phyloP scores from a whole-genome alignment of 805 yeast species.

The Candida easanensis region DNA sequence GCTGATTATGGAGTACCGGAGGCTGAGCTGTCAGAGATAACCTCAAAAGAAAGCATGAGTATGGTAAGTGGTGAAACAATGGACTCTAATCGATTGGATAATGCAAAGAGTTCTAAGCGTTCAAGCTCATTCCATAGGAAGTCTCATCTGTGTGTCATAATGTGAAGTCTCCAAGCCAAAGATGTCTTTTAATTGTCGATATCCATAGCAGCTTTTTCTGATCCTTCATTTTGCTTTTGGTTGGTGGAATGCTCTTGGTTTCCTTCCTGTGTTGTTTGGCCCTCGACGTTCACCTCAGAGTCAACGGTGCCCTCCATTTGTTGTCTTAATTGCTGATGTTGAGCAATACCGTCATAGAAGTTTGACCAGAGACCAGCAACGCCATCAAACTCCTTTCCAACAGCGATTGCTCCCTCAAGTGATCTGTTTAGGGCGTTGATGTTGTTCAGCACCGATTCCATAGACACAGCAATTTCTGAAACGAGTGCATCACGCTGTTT shows the following conservation, averaged over 20 bases:
- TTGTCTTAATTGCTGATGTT: conserved; percentile 25
- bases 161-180: background rate
- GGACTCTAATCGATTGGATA: too few species aligned
- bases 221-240: background rate
- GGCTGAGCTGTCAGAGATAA: too few species aligned
- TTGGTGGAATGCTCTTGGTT: background rate
- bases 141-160: conserved; percentile 1
- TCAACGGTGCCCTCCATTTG: background rate
- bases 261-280: background rate
- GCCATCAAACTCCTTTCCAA: conserved; percentile 73
- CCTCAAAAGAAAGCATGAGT: background rate
- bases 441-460: conserved; percentile 65
- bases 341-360: conserved; percentile 54
- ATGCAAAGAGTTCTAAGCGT: background rate
- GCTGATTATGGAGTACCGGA: too few species aligned
- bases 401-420: conserved; percentile 62
- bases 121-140: conserved; percentile 5
- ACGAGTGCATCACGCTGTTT: conserved; percentile 56
- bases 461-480: conserved; percentile 53
- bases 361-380: conserved; percentile 69
- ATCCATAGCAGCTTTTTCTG: background rate
- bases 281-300: background rate
- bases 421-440: conserved; percentile 66
- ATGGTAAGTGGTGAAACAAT: too few species aligned
- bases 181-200: background rate